Evolutionary conservation across 129 eudicot genomes (phyloP).

Genomic region (Helianthus annuus): DNA sequence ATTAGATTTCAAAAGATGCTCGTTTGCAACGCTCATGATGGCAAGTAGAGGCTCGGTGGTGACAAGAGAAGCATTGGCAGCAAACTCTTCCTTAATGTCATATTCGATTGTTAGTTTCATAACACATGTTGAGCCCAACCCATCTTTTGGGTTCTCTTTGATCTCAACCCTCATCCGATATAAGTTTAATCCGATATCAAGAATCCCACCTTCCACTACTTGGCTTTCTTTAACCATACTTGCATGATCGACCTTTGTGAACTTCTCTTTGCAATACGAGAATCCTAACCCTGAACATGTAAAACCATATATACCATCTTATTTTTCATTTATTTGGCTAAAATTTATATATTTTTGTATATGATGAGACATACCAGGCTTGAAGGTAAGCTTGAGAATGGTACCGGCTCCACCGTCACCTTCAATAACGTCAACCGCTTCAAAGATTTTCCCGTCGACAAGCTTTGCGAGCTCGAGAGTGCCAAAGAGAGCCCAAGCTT

Average conservation of each 20-base stretch:
- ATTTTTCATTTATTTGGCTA: too few species aligned
- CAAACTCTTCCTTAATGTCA: constrained; percentile 47
- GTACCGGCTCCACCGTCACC: constrained; percentile 34
- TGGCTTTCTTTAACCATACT: constrained; percentile 48
- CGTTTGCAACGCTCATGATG: constrained; percentile 39
- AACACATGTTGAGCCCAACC: constrained; percentile 34
- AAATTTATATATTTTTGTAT: too few species aligned
- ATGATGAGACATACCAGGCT: constrained; percentile 23
- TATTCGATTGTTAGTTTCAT: constrained; percentile 49
- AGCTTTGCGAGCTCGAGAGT: constrained; percentile 29
- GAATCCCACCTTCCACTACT: constrained; percentile 60
- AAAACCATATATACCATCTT: neutral
- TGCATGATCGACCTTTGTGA: constrained; percentile 51
- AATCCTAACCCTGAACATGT: constrained; percentile 26
- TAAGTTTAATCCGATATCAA: constrained; percentile 49
- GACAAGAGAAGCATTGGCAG: constrained; percentile 44
- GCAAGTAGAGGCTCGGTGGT: constrained; percentile 28
- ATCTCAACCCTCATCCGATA: constrained; percentile 45
- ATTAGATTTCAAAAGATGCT: constrained; percentile 29
- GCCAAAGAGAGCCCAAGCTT: constrained; percentile 36
- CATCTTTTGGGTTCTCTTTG: constrained; percentile 29
- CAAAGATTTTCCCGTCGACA: constrained; percentile 12
- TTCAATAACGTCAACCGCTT: constrained; percentile 32
- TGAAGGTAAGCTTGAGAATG: constrained; percentile 25
- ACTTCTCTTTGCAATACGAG: constrained; percentile 46